Conservation (phyloP, 306 rosid species). For the Pueraria montana region DNA sequence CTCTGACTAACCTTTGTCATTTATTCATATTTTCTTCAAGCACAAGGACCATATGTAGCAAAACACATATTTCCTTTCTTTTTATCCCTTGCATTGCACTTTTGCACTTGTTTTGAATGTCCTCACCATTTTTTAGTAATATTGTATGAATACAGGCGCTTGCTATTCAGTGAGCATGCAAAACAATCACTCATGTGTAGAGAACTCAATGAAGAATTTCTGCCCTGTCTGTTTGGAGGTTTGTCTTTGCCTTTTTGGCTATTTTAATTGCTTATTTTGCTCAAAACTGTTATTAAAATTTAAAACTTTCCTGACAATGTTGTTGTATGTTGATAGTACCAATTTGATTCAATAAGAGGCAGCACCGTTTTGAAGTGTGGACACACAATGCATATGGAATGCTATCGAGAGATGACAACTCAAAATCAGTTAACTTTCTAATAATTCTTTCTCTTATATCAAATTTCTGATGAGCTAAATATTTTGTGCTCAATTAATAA, state of each 20-base stretch:
- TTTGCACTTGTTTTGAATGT: not conserved
- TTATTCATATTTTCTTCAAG: not conserved
- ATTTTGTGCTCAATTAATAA: slow-evolving; percentile 1
- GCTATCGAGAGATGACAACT: slow-evolving; percentile 59
- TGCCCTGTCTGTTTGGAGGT: slow-evolving; percentile 92
- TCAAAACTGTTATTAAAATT: slow-evolving; percentile 11
- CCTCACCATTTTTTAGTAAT: not conserved
- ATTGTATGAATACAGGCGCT: slow-evolving; percentile 58
- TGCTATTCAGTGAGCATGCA: slow-evolving; percentile 63
- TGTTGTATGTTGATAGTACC: slow-evolving; percentile 62
- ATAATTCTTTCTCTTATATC: not conserved
- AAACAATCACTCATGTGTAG: slow-evolving; percentile 74
- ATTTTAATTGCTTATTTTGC: slow-evolving; percentile 33
- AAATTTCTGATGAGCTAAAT: not conserved
- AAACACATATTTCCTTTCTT: not conserved
- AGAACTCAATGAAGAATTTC: slow-evolving; percentile 76
- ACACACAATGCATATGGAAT: slow-evolving; percentile 79
- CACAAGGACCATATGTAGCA: not conserved
- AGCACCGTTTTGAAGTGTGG: slow-evolving; percentile 71
- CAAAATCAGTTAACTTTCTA: slow-evolving; percentile 61
- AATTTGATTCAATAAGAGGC: slow-evolving; percentile 73
- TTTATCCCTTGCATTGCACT: slow-evolving; percentile 9
- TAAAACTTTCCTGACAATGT: slow-evolving; percentile 45
- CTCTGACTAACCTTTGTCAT: slow-evolving; percentile 21
- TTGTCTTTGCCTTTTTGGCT: slow-evolving; percentile 40